Conservation (phyloP, 345 rosid genomes). For the Nasturtium officinale region DNA sequence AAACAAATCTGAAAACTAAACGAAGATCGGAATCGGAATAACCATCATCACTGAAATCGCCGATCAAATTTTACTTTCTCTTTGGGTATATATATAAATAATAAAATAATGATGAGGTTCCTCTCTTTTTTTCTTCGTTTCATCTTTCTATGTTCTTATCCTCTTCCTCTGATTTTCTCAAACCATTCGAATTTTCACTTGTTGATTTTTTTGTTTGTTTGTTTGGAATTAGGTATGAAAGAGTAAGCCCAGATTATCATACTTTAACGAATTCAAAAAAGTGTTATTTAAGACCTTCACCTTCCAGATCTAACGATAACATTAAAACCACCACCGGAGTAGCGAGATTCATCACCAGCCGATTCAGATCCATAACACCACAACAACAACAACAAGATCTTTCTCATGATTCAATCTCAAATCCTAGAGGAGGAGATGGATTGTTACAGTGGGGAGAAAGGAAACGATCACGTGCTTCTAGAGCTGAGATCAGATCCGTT, state of each 20-base stretch:
- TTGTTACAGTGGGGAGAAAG: constrained; percentile 66
- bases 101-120: constrained; percentile 38
- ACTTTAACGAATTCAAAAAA: constrained; percentile 49
- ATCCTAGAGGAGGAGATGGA: constrained; percentile 41
- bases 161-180: neutral
- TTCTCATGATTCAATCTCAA: neutral
- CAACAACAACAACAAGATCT: constrained; percentile 16
- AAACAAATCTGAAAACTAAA: constrained; percentile 14
- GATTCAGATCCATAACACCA: constrained; percentile 33
- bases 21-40: constrained; percentile 16
- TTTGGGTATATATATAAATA: constrained; percentile 31
- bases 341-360: constrained; percentile 24
- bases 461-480: constrained; percentile 60
- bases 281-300: constrained; percentile 45
- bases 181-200: neutral
- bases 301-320: constrained; percentile 35
- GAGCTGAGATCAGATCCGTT: constrained; percentile 52
- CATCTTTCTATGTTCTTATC: neutral
- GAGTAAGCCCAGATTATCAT: constrained; percentile 58
- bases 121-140: constrained; percentile 39
- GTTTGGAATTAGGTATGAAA: constrained; percentile 51
- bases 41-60: neutral
- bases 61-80: constrained; percentile 3
- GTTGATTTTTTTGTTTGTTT: neutral
- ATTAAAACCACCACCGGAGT: constrained; percentile 13